Percentiles rank a stretch among this genome's conserved stretches.
Evolutionary conservation across 2,329 filamentous ascomycete species (phyloP).

Genomic region (Rugonectria rugulosa): DNA sequence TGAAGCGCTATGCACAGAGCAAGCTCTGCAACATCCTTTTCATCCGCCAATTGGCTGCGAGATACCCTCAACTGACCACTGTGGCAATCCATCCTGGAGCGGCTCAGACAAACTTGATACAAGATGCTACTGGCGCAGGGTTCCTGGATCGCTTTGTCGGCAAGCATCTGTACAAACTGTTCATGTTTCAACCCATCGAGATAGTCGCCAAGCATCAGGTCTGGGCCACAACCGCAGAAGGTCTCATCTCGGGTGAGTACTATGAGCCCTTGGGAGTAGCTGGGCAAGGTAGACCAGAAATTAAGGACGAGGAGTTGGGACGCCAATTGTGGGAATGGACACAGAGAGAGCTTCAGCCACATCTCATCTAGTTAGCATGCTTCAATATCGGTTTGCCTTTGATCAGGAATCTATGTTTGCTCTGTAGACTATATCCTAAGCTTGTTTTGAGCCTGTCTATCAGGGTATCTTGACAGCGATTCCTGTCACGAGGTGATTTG

Average conservation of each 20-base stretch:
- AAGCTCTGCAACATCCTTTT: slow-evolving; percentile 16
- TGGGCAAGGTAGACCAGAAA: background rate
- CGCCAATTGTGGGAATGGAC: slow-evolving; percentile 14
- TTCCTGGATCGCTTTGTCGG: background rate
- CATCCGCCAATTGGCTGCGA: slow-evolving; percentile 1
- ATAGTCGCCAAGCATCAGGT: slow-evolving; percentile 12
- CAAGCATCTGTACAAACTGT: background rate
- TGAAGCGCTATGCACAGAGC: slow-evolving; percentile 14
- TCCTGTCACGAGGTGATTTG: no score
- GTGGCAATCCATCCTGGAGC: slow-evolving; percentile 9
- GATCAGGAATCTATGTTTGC: no score
- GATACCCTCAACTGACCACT: slow-evolving; percentile 6
- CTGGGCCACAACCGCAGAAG: slow-evolving; percentile 6
- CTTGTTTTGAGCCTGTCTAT: no score
- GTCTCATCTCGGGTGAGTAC: slow-evolving; percentile 1
- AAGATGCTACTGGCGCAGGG: background rate
- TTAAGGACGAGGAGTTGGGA: background rate
- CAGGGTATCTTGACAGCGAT: no score
- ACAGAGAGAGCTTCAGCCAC: background rate
- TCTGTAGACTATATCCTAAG: no score
- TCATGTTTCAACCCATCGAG: background rate
- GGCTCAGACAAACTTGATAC: background rate
- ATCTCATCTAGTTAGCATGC: no score
- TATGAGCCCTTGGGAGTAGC: slow-evolving; percentile 6
- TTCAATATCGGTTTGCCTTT: no score